Conservation (phyloP, 495 filamentous ascomycete species). For the Aspergillus campestris region DNA sequence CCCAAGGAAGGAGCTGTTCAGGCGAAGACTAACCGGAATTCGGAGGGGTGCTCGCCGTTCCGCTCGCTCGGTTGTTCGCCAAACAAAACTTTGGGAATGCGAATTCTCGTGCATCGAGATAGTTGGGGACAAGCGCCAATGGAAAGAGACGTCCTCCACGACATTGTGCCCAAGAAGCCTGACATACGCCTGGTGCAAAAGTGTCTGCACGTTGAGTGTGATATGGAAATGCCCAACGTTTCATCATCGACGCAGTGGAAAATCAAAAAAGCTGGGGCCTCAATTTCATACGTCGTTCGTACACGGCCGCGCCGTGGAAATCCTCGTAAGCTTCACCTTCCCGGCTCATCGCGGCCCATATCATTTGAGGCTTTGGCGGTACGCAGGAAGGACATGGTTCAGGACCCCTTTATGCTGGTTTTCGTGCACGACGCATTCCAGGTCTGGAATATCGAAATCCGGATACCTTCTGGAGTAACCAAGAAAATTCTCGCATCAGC, state of each 20-base stretch:
- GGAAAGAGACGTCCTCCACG: slow-evolving; percentile 14
- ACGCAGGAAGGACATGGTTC: slow-evolving; percentile 29
- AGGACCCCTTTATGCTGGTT: background rate
- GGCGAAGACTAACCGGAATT: slow-evolving; percentile 26
- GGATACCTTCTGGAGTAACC: slow-evolving; percentile 23
- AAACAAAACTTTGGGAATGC: slow-evolving; percentile 30
- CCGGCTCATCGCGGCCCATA: slow-evolving; percentile 26
- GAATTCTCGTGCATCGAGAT: slow-evolving; percentile 24
- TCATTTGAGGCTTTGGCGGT: slow-evolving; percentile 31
- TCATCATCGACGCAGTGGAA: slow-evolving; percentile 24
- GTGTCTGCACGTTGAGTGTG: slow-evolving; percentile 44
- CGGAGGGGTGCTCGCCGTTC: slow-evolving; percentile 29
- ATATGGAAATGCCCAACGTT: slow-evolving; percentile 31
- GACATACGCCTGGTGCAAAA: slow-evolving; percentile 47
- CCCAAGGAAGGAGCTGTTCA: slow-evolving; percentile 50
- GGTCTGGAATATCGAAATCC: slow-evolving; percentile 10
- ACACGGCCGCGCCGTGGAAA: slow-evolving; percentile 32
- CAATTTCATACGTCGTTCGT: slow-evolving; percentile 41
- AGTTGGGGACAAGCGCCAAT: slow-evolving; percentile 46
- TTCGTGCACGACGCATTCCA: slow-evolving; percentile 17
- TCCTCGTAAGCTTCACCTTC: slow-evolving; percentile 37
- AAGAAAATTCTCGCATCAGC: slow-evolving; percentile 19
- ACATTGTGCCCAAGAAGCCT: slow-evolving; percentile 18
- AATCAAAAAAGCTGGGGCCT: slow-evolving; percentile 40
- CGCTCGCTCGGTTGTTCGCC: slow-evolving; percentile 36